These are phyloP conservation scores for Hyphopichia buzzinii DNA, from an alignment of 1,139 yeast species.

Conservation along the genomic window DNA sequence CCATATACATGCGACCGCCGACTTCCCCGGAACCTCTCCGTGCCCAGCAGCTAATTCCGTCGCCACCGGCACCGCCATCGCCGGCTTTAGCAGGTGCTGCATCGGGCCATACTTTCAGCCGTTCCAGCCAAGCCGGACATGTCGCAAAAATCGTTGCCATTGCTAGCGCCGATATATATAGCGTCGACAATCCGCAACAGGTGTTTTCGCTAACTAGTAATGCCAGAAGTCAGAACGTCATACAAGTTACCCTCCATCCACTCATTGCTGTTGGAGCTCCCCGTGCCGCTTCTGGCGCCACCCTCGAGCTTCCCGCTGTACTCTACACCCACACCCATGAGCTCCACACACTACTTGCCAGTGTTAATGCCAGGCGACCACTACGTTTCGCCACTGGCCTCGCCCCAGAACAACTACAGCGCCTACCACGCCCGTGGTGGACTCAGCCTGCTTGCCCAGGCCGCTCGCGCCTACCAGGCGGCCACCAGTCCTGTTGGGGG, in stretches of 20 bases:
- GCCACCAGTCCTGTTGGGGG: too few species aligned
- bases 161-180: too few species aligned
- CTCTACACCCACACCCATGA: neutral
- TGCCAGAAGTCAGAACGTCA: conserved; percentile 6
- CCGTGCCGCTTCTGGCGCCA: conserved; percentile 7
- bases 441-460: neutral
- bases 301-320: neutral
- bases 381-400: conserved; percentile 6
- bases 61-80: too few species aligned
- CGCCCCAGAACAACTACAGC: conserved; percentile 2
- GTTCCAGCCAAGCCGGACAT: neutral
- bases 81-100: too few species aligned
- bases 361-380: conserved; percentile 7
- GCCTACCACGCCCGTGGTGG: neutral
- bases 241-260: conserved; percentile 28
- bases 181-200: too few species aligned
- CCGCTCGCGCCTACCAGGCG: conserved; percentile 3
- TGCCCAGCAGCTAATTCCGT: too few species aligned
- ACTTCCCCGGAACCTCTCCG: too few species aligned
- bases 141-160: too few species aligned
- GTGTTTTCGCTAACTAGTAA: too few species aligned
- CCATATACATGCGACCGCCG: too few species aligned
- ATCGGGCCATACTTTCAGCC: neutral
- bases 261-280: conserved; percentile 27
- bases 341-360: neutral